phyloP scores from a whole-genome alignment of 768 basidiomycete genomes.

The Panaeolus papilionaceus region DNA sequence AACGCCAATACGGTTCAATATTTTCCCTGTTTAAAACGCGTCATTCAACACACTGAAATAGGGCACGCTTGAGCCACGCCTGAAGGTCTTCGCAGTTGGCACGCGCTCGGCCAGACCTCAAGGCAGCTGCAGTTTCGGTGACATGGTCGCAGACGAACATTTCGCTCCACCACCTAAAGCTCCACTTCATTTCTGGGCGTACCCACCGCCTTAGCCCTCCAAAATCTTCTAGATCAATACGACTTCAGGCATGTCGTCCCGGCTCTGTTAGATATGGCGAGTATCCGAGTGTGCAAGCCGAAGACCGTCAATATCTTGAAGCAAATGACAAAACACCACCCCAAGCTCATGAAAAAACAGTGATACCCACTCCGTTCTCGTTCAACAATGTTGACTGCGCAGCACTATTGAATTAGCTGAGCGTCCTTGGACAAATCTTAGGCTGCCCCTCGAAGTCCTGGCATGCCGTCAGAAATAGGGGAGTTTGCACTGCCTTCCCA shows the following conservation, averaged over 20 bases:
- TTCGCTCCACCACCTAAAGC: neutral
- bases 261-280: no score
- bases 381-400: neutral
- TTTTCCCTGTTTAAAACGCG: no score
- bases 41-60: no score
- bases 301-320: no score
- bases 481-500: neutral
- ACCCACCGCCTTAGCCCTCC: neutral
- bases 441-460: neutral
- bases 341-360: neutral
- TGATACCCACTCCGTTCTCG: neutral
- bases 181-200: constrained; percentile 7
- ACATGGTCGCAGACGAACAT: neutral
- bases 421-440: constrained; percentile 1
- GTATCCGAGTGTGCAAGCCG: no score
- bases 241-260: neutral
- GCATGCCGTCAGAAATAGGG: constrained; percentile 8
- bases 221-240: neutral
- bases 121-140: no score
- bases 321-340: no score
- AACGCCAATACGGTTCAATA: no score
- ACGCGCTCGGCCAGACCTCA: no score
- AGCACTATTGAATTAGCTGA: neutral
- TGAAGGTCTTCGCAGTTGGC: no score
- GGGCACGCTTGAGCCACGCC: no score